Base-by-base conservation (phyloP, 805 yeast species). In the Cyberlindnera petersonii region DNA sequence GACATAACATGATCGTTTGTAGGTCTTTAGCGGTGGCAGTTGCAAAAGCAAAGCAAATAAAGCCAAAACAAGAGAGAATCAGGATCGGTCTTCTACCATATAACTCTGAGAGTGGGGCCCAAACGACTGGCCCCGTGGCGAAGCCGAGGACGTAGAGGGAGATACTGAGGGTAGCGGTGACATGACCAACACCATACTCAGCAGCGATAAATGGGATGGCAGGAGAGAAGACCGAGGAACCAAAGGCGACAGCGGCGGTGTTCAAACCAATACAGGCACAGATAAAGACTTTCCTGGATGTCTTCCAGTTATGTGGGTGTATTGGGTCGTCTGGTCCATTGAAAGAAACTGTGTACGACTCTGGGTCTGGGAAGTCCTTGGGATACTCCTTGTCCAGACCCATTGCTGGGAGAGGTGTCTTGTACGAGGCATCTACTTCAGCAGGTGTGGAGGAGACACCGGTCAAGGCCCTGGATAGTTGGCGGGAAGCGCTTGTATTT, bases 101-200 rank as follows among this genome's bases (percentile, higher is more conserved):
- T 26, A 82, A 53, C 59, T 84, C 95, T n/a, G 91, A 81, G 26
- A 84, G 58, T 5, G 95, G 96, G 19, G 93, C 96, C 87, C 93
- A 89, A 26, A 86, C 54, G 35, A 89, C 68, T 4, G 98, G 98
- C 15, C 97, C 96, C 1, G 86, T 73, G 1, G 96, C 97, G 63
- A 88, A 91, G 9, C 97, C 98, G 29, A 87, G 61, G n/a, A 89
- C 96, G 53, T 77, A 89, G 19, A 88, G 68, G 0, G 96, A 79
- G 9, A 87, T 72, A 40, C 86, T 84, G 33, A 91, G 69, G 17
- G 85, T 73, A 11, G 83, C 82, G n/a, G 79, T 89, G 9, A 78
- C 83, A 6, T 54, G 46, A 29, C 84, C 81, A 33, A 89, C 77
- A 42, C 74, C 74, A 60, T 61, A 89, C 27, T 70, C 61, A 34